Base-by-base conservation (phyloP, 164 flowering plant species). In the Hamamelis virginiana region DNA sequence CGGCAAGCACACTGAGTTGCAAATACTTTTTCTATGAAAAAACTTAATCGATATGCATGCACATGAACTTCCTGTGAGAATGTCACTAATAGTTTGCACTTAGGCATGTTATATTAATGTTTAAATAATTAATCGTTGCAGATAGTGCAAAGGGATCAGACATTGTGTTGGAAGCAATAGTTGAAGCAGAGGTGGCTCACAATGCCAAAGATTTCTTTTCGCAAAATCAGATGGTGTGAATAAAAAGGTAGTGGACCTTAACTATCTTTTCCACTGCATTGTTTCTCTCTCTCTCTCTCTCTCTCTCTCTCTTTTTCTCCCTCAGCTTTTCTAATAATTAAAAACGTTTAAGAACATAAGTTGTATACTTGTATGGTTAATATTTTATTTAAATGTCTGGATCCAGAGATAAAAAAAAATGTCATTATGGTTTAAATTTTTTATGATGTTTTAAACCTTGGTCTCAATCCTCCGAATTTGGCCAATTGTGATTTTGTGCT, bases 131-230 rank as follows among this genome's bases (percentile, higher is more conserved):
- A 59, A 50, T 13, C 15, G 6, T 1, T 41, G 64, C 79, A 81
- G 85, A 64, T 25, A 62, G 57, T 74, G 68, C 59, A 6, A 70
- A 62, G 41, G 87, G 85, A 57, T 78, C 87, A 25, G 83, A 84
- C 72, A 74, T 84, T 45, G 26, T 84, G 59, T 62, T 84, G 74
- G 85, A 81, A 68, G 87, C 87, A 70, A 65, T 84, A 47, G 22
- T 80, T 43, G 87, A 84, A 68, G 79, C 87, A 38, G 87, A 84
- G 67, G 82, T 80, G 21, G 87, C 87, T 2, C 76, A 62, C 18
- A 80, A 76, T 25, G 87, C 87, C 15, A 84, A 84, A 73, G 77
- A 81, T 16, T 84, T 84, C 68, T 81, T 81, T 62, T 44, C 81
- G 23, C 79, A 72, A 59, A 80, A 82, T 76, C 83, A 82, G 21